Evolutionary conservation across 495 filamentous ascomycete species (phyloP).

Genomic region (Tuber magnatum): DNA sequence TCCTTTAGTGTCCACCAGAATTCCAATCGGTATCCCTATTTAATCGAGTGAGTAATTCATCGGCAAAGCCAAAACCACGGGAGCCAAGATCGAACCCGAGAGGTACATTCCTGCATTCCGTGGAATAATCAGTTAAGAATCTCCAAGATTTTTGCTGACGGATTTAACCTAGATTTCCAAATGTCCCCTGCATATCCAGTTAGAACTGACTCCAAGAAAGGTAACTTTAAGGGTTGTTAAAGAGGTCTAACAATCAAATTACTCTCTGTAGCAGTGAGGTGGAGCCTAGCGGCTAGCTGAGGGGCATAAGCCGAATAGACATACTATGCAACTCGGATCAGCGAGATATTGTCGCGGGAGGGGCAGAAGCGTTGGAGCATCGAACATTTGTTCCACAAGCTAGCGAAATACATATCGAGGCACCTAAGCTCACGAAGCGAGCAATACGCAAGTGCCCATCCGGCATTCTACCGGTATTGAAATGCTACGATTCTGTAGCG

Average conservation of each 20-base stretch:
- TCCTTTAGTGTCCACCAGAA: conserved; percentile 77
- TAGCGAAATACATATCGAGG: conserved; percentile 76
- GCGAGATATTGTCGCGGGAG: conserved; percentile 18
- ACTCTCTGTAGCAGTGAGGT: conserved; percentile 78
- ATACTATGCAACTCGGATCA: conserved; percentile 55
- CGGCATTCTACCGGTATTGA: conserved; percentile 10
- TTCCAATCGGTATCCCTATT: conserved; percentile 74
- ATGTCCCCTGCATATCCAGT: conserved; percentile 53
- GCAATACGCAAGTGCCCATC: conserved; percentile 32
- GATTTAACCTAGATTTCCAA: conserved; percentile 93
- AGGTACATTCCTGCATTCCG: conserved; percentile 36
- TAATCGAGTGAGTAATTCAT: not conserved
- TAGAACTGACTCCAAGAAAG: not conserved
- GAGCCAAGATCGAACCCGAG: conserved; percentile 20
- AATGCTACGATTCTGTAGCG: not conserved
- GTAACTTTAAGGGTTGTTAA: conserved; percentile 5
- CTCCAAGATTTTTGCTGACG: not conserved
- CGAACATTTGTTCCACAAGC: conserved; percentile 89
- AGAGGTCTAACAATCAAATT: conserved; percentile 68
- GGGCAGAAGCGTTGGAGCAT: conserved; percentile 21
- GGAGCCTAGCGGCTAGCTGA: conserved; percentile 78
- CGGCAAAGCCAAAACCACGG: not conserved
- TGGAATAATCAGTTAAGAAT: conserved; percentile 25
- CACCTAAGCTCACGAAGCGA: conserved; percentile 43
- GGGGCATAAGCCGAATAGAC: conserved; percentile 98